A percentile compares a stretch with the other conserved stretches of the same genome.
Conservation (phyloP, 192 early-diverging fungal species). For the Coemansia sp. region DNA sequence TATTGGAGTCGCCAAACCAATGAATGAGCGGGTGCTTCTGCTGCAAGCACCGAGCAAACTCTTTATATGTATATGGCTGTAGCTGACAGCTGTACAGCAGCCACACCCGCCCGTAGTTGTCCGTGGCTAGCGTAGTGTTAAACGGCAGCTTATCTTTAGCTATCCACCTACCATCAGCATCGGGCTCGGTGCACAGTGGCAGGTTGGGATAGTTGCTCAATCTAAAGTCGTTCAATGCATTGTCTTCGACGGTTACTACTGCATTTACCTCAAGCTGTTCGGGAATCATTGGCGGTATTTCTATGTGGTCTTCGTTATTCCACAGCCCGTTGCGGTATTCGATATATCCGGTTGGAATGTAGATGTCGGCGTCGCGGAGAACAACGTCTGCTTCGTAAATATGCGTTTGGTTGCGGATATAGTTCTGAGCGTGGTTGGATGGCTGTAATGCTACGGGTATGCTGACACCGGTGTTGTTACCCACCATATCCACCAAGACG, state of each 20-base stretch:
- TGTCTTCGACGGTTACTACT: conserved; percentile 5
- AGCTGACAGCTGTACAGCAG: conserved; percentile 52
- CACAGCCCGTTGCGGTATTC: conserved; percentile 52
- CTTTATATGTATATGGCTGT: conserved; percentile 29
- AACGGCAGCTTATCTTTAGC: conserved; percentile 13
- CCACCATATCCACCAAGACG: conserved; percentile 30
- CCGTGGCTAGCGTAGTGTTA: conserved; percentile 5
- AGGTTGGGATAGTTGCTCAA: conserved; percentile 29
- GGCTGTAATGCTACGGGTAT: conserved; percentile 18
- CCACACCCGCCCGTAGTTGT: conserved; percentile 44
- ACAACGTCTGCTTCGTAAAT: conserved; percentile 53
- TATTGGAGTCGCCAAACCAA: conserved; percentile 55
- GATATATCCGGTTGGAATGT: conserved; percentile 27
- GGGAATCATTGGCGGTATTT: conserved; percentile 23
- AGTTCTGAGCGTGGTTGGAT: conserved; percentile 9
- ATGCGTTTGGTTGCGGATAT: conserved; percentile 35
- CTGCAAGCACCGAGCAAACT: conserved; percentile 39
- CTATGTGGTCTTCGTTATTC: conserved; percentile 47
- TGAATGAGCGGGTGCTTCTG: conserved; percentile 36
- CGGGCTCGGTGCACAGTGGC: conserved; percentile 39
- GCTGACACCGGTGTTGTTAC: conserved; percentile 13
- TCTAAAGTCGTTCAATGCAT: not conserved
- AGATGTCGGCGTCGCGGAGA: conserved; percentile 45
- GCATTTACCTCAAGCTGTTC: conserved; percentile 16
- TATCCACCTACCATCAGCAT: conserved; percentile 51